These are phyloP conservation scores for Leucoagaricus sp. DNA, from an alignment of 1,284 basidiomycete species.

Conservation along the genomic window DNA sequence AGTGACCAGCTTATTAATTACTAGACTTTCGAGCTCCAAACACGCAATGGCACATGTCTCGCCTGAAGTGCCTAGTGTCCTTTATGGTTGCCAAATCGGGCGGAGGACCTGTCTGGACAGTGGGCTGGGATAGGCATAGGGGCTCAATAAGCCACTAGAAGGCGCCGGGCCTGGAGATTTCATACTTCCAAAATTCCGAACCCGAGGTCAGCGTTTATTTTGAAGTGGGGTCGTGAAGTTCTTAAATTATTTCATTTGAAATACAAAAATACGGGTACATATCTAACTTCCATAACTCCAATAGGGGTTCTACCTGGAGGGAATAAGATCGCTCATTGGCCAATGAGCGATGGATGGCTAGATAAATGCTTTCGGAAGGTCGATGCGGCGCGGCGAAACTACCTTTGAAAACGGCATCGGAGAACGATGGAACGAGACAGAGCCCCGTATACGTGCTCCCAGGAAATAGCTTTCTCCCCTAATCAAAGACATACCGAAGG, in stretches of 20 bases:
- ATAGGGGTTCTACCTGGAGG: neutral
- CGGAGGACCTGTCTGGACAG: neutral
- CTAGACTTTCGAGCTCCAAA: no score
- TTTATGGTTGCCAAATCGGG: neutral
- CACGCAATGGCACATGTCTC: no score
- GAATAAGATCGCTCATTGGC: no score
- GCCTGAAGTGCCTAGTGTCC: no score
- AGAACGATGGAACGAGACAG: neutral
- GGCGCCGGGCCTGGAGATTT: neutral
- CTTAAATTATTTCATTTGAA: no score
- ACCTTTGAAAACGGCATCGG: neutral
- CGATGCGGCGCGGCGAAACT: neutral
- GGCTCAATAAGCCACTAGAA: conserved; percentile 8
- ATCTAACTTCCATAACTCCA: neutral
- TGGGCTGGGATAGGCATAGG: conserved; percentile 7
- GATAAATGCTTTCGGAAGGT: neutral
- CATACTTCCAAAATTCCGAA: neutral
- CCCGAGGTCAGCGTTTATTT: conserved; percentile 4
- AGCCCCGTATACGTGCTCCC: neutral
- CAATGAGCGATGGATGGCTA: neutral
- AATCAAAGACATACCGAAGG: conserved; percentile 1
- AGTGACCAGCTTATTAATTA: neutral
- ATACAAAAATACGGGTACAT: no score
- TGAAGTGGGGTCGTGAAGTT: neutral
- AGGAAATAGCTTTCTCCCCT: conserved; percentile 1